A percentile compares a stretch with the other conserved stretches of the same genome.
phyloP scores from a whole-genome alignment of 108 stramenopile species.

The Cyclotella cryptica region DNA sequence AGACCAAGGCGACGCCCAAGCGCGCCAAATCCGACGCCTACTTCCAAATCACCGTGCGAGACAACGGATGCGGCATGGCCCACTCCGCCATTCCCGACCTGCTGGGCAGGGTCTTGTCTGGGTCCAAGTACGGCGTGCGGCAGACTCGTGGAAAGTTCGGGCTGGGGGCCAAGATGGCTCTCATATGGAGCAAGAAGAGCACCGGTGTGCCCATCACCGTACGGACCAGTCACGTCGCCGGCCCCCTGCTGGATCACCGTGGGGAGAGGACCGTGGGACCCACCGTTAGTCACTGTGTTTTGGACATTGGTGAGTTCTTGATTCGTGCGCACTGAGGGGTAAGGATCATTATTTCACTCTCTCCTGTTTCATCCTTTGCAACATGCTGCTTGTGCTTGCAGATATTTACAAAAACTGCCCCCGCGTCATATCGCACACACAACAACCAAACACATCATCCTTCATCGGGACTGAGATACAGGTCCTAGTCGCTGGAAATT shows the following conservation, averaged over 20 bases:
- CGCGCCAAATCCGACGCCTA: constrained; percentile 66
- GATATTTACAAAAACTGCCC: constrained; percentile 93
- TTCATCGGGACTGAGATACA: constrained; percentile 91
- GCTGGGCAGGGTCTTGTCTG: constrained; percentile 92
- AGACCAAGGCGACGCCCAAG: constrained; percentile 7
- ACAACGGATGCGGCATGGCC: constrained; percentile 97
- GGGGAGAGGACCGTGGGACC: constrained; percentile 50
- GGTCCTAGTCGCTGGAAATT: constrained; percentile 91
- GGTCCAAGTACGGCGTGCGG: constrained; percentile 95
- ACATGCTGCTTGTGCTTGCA: no score
- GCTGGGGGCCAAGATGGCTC: constrained; percentile 97
- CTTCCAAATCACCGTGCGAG: constrained; percentile 85
- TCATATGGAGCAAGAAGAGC: constrained; percentile 96
- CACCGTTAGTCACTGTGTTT: constrained; percentile 71
- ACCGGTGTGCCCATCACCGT: constrained; percentile 92
- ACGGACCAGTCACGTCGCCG: constrained; percentile 57
- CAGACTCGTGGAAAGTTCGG: constrained; percentile 98
- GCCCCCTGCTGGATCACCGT: constrained; percentile 27
- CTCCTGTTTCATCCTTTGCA: no score
- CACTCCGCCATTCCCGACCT: constrained; percentile 92
- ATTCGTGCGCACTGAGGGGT: no score
- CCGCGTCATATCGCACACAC: constrained; percentile 77
- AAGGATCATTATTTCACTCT: no score
- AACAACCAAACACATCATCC: constrained; percentile 64
- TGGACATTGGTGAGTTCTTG: constrained; percentile 83